These are phyloP conservation scores for Plantago major DNA, from an alignment of 257 asterid species.

Conservation along the genomic window DNA sequence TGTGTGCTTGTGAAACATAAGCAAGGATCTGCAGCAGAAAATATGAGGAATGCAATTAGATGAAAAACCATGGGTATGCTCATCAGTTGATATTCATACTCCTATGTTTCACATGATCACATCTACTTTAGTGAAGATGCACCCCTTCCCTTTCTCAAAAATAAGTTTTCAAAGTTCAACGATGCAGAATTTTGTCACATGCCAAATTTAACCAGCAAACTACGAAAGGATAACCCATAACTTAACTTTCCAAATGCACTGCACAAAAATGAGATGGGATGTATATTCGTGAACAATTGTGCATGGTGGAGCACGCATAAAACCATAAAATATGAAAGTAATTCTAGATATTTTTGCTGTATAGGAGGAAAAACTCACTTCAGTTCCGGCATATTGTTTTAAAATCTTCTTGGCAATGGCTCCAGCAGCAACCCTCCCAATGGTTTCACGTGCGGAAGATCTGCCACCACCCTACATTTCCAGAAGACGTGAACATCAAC, in stretches of 20 bases:
- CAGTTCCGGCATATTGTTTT: constrained; percentile 64
- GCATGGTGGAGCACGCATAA: constrained; percentile 8
- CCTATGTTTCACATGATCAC: constrained; percentile 2
- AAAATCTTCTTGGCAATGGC: constrained; percentile 96
- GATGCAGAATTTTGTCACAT: background rate
- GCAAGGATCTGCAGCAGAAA: constrained; percentile 72
- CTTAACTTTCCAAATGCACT: no score
- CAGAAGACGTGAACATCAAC: background rate
- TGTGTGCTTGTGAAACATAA: constrained; percentile 94
- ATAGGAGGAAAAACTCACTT: constrained; percentile 41
- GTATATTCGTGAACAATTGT: background rate
- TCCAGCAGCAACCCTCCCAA: constrained; percentile 99
- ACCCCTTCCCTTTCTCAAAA: constrained; percentile 1
- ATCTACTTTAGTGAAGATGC: constrained; percentile 5
- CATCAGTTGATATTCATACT: constrained; percentile 13
- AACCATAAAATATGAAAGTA: constrained; percentile 6
- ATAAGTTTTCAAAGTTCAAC: background rate
- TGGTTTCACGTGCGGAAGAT: constrained; percentile 98
- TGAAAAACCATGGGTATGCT: constrained; percentile 14
- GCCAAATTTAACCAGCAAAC: background rate
- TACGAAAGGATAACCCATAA: no score
- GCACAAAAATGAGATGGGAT: no score
- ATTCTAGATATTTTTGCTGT: background rate
- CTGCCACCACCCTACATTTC: constrained; percentile 92
- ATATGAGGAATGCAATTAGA: constrained; percentile 22